Percentiles rank a stretch among this genome's conserved stretches.
phyloP scores from a whole-genome alignment of 306 rosid species.

The Glycine tomentella region DNA sequence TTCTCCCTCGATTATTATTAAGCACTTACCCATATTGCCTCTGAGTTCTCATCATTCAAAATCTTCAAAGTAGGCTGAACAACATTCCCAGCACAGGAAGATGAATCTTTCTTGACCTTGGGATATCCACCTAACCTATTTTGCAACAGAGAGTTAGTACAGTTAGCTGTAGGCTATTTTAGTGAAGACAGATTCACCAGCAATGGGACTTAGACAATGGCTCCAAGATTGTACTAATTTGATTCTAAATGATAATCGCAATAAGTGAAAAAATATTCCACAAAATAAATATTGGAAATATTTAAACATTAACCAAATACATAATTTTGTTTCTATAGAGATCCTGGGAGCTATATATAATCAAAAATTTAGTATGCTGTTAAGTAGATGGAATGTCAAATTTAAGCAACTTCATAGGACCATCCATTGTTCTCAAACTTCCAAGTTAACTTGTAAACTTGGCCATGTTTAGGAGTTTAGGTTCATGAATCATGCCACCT shows the following conservation, averaged over 20 bases:
- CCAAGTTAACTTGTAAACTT: background rate
- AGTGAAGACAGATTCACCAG: constrained; percentile 20
- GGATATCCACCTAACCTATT: constrained; percentile 76
- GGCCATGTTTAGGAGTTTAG: background rate
- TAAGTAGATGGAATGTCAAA: constrained; percentile 11
- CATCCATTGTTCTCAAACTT: background rate
- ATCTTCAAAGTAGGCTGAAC: constrained; percentile 81
- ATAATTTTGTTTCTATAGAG: background rate
- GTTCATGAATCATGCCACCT: background rate
- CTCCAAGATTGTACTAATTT: constrained; percentile 2
- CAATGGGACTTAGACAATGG: background rate
- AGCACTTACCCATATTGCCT: constrained; percentile 75
- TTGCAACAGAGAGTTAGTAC: constrained; percentile 24
- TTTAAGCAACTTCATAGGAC: constrained; percentile 24
- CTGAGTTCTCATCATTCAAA: constrained; percentile 70
- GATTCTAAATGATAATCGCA: constrained; percentile 17
- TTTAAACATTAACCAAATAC: constrained; percentile 3
- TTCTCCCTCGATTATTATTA: constrained; percentile 20
- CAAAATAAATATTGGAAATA: constrained; percentile 5
- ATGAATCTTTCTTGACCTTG: constrained; percentile 72
- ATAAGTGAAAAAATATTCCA: constrained; percentile 22
- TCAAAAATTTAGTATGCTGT: constrained; percentile 31
- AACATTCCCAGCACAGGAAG: constrained; percentile 69
- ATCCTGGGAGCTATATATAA: constrained; percentile 5
- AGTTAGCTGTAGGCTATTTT: constrained; percentile 29